Base-by-base conservation (phyloP, 345 rosid species). In the Eucalyptus pauciflora region DNA sequence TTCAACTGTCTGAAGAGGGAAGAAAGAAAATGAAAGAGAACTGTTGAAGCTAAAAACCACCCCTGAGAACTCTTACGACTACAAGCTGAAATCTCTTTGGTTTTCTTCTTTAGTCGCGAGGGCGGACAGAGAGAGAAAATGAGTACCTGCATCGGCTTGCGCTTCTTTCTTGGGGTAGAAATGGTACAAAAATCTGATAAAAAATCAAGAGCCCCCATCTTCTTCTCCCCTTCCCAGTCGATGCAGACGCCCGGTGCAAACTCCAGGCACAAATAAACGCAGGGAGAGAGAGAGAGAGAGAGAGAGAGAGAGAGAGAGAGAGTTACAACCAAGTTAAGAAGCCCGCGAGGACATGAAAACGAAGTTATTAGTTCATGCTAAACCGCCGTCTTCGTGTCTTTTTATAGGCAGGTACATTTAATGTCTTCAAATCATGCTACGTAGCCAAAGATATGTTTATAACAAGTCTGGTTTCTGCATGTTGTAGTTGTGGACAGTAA, bases 171-270 rank as follows among this genome's bases (percentile, higher is more conserved):
- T 52, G 17, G 88, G 50, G 54, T 91, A 54, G 92, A 87, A 54
- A 67, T 49, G 71, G 50, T n/a, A 31, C 76, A 88, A 27, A 91
- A 86, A 41, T 93, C 94, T 0, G 93, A 86, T 16, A 94, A 88
- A 91, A 87, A 80, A 50, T 92, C 95, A 33, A 93, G 91, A 33
- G 90, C 91, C 31, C 95, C 95, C 95, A 94, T 94, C 16, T 76
- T 87, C 17, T 52, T 31, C 45, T 52, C 41, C 87, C 58, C 20
- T 11, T 62, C 69, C 90, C 86, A 22, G 86, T 37, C 37, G 76
- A 85, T 18, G 25, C 46, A 18, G 37, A 24, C 29, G 54, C 13
- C 45, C 46, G 45, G 46, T 49, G 56, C 58, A 6, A 51, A 46
- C 64, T 86, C 37, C 27, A 5, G 62, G 87, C 45, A 22, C 87